These are phyloP conservation scores for Yamagishiella unicocca DNA, from an alignment of 139 green algal species.

Conservation along the genomic window DNA sequence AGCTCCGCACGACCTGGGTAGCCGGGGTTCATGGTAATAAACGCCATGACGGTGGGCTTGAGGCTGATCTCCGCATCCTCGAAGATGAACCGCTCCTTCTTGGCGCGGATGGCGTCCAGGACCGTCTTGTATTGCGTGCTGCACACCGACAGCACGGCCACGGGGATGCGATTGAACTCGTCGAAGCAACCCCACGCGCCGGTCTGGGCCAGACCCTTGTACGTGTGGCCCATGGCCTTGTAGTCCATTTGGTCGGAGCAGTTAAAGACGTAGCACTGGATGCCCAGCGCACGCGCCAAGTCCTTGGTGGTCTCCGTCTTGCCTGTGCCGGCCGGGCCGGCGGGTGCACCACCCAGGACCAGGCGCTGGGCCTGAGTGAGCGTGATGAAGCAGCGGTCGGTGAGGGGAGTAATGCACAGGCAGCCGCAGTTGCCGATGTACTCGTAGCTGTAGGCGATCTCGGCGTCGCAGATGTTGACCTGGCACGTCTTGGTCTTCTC, in stretches of 20 bases:
- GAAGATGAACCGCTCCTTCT: constrained; percentile 81
- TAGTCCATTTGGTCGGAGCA: constrained; percentile 91
- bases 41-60: constrained; percentile 81
- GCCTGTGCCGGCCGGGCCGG: constrained; percentile 82
- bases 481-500: constrained; percentile 71
- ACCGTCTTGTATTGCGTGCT: constrained; percentile 91
- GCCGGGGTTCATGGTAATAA: constrained; percentile 94
- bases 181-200: constrained; percentile 91
- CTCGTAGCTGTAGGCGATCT: constrained; percentile 88
- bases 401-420: constrained; percentile 88
- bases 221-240: constrained; percentile 89
- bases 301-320: constrained; percentile 93
- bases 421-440: constrained; percentile 86
- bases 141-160: constrained; percentile 87
- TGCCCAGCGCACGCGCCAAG: constrained; percentile 86
- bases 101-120: constrained; percentile 77
- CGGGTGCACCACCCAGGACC: constrained; percentile 84
- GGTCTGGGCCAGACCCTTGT: constrained; percentile 84
- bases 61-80: constrained; percentile 83
- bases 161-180: constrained; percentile 88
- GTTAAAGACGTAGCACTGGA: constrained; percentile 92
- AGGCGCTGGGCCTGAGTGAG: constrained; percentile 61
- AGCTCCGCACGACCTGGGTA: constrained; percentile 89
- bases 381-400: constrained; percentile 90
- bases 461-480: constrained; percentile 85